Evolutionary conservation across 2,329 filamentous ascomycete genomes (phyloP), one percentile per base, ranked within the genome.

Genomic region (Botrytis paeoniae): DNA sequence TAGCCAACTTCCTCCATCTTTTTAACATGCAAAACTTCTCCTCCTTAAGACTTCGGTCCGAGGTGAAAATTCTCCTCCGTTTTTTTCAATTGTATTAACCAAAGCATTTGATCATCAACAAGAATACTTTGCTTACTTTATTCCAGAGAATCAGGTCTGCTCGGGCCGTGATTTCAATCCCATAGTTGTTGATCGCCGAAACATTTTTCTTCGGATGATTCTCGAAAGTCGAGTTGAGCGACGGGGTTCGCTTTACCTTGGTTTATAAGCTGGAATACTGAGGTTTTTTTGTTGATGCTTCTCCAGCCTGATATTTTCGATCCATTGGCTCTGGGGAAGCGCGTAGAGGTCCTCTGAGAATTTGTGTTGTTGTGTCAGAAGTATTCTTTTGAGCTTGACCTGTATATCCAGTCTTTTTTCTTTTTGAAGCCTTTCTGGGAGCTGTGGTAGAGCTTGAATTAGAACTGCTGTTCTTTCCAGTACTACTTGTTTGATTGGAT

Each of bases 401-500:
- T n/a, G n/a, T n/a, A n/a, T n/a, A n/a, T n/a, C n/a, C n/a, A n/a
- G n/a, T n/a, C n/a, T n/a, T n/a, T n/a, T n/a, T 37, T 39, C 2
- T 39, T 20, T 20, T 16, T 41, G 39, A 4, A 41, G 1, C 2
- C 39, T 14, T 14, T 41, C 2, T 41, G 14, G 43, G 1, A 45
- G 6, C 10, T 51, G 25, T 14, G 10, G 48, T 51, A 6, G 25
- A 51, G 25, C 10, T 4, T 51, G 10, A 0, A 14, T 51, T 3
- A 51, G 48, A 51, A 51, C 45, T 48, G 8, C 4, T 4, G 3
- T 5, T 48, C 48, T n/a, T 10, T 6, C 10, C 0, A 0, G 25
- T 3, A n/a, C 8, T 25, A 54, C 25, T 10, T 54, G 1, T 14
- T n/a, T 5, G 1, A 3, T 5, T 7, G 10, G 10, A 3, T n/a